Evolutionary conservation across 805 yeast species (phyloP).

Genomic region (Kodamaea hsintzibuensis): DNA sequence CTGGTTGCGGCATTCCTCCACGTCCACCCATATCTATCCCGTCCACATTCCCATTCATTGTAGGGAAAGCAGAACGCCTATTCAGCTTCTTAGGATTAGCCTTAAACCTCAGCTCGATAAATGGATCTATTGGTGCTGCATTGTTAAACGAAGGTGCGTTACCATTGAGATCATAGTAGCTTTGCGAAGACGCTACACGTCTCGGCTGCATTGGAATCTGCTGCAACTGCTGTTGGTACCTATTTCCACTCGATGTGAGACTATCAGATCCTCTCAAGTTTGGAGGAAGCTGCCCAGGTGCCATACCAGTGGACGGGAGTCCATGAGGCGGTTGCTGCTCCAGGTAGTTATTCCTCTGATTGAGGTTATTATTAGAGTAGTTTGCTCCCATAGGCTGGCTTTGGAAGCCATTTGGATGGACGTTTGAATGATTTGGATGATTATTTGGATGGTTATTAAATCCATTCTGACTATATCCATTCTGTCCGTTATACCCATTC

Average conservation of each 20-base stretch:
- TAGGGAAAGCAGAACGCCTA: conserved; percentile 39
- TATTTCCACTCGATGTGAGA: conserved; percentile 15
- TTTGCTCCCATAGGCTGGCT: background rate
- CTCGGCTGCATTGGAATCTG: conserved; percentile 3
- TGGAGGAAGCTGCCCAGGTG: conserved; percentile 25
- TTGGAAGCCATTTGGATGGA: background rate
- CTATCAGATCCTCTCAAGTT: conserved; percentile 24
- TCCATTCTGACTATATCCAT: background rate
- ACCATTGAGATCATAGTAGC: conserved; percentile 12
- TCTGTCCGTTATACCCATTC: background rate
- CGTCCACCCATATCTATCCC: conserved; percentile 46
- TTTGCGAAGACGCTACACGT: conserved; percentile 21
- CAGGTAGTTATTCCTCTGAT: background rate
- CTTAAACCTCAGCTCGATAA: conserved; percentile 25
- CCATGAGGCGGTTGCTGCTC: conserved; percentile 37
- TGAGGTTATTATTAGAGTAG: background rate
- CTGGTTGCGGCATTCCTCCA: conserved; percentile 47
- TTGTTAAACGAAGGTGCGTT: conserved; percentile 14
- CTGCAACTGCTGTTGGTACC: conserved; percentile 20
- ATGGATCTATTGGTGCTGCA: conserved; percentile 28
- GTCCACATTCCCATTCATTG: conserved; percentile 29
- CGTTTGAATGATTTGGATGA: background rate
- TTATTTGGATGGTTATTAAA: background rate
- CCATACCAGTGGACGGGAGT: conserved; percentile 30
- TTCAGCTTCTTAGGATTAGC: conserved; percentile 29